Evolutionary conservation across 2,329 filamentous ascomycete genomes (phyloP), one percentile per base, ranked within the genome.

Genomic region (Fusarium duplospermum): DNA sequence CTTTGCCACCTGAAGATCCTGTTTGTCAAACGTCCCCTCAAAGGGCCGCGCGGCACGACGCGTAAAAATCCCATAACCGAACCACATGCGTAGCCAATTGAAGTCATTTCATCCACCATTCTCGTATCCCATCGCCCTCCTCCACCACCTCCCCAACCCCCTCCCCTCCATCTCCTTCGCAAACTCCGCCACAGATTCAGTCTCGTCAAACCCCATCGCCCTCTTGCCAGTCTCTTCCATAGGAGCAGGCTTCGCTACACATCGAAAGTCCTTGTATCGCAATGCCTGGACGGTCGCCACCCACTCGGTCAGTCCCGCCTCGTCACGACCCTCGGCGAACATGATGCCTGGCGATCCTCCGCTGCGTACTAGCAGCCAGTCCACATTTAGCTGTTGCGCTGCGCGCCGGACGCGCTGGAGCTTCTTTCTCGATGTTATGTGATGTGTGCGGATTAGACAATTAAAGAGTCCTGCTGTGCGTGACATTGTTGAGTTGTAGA

Each of bases 391-490:
- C 56, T 88, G 85, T 35, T 89, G 86, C 8, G 92, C 90, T 4
- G 89, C 88, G 80, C 93, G 92, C 60, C 86, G 89, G 24, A 95
- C 86, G 65, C 82, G 83, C 9, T 84, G 82, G 1, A 88, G 82
- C 79, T 95, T 95, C 80, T 94, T 94, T 73, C 93, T 91, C 0
- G 92, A 94, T 5, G 93, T 95, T 78, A 95, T 94, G 81, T 95
- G 93, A 76, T 95, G 93, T 0, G 93, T 95, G 62, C 92, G 89
- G 69, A 95, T 93, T 54, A 95, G 84, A 31, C 70, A 73, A n/a
- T 73, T 77, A 57, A 79, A 79, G 16, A 79, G 58, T 5, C 66
- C 50, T 1, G 70, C 38, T 2, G 68, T 59, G 36, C 70, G 77
- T 27, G 76, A 62, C 77, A 79, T 79, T 29, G 29, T 66, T 65